Percentiles rank a stretch among this genome's conserved stretches.
Conservation (phyloP, 2,329 filamentous ascomycete species). For the Botryotinia convoluta region DNA sequence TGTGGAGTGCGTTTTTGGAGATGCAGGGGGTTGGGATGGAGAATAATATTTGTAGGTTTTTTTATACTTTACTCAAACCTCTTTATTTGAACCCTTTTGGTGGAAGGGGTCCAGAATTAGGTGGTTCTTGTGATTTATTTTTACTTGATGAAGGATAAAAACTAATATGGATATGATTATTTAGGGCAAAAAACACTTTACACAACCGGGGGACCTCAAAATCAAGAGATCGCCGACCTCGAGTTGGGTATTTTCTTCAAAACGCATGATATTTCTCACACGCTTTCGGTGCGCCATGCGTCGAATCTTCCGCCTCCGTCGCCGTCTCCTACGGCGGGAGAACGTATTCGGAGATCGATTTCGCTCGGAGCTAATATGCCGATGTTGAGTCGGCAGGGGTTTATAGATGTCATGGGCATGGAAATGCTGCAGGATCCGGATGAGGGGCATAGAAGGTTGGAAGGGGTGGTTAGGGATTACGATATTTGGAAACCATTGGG, state of each 20-base stretch:
- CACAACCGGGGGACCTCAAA: conserved; percentile 21
- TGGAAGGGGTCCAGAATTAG: background rate
- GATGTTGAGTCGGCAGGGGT: conserved; percentile 59
- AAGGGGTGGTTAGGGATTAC: conserved; percentile 25
- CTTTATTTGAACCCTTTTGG: background rate
- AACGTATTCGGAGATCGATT: conserved; percentile 24
- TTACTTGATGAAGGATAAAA: background rate
- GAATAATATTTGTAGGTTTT: conserved; percentile 30
- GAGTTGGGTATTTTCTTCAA: conserved; percentile 30
- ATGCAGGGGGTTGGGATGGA: conserved; percentile 26
- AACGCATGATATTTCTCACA: conserved; percentile 27
- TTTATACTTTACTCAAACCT: background rate
- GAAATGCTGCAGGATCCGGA: conserved; percentile 28
- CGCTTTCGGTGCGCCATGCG: conserved; percentile 14
- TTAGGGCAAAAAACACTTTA: conserved; percentile 30
- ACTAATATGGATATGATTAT: background rate
- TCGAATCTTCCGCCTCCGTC: conserved; percentile 6
- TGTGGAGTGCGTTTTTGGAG: conserved; percentile 31
- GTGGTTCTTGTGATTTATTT: background rate
- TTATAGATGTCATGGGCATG: conserved; percentile 48
- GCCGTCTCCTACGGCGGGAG: conserved; percentile 20
- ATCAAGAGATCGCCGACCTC: conserved; percentile 30
- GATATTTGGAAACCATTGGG: conserved; percentile 30
- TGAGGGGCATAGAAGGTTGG: conserved; percentile 23
- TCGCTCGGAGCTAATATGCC: conserved; percentile 32